Evolutionary conservation across 2,329 filamentous ascomycete genomes (phyloP), one percentile per base, ranked within the genome.

Genomic region (Septoria linicola): DNA sequence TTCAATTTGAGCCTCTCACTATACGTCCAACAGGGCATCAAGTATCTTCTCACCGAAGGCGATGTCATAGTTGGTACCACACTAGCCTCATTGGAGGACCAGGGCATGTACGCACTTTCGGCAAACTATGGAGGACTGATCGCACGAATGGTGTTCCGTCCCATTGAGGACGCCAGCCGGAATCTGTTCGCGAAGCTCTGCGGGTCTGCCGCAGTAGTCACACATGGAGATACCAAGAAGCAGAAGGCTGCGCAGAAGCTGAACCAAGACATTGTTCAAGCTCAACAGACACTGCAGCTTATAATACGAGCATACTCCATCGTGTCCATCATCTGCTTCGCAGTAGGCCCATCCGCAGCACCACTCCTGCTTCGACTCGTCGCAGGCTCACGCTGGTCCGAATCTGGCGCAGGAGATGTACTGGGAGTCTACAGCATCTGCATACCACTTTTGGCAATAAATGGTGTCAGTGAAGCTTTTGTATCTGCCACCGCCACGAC

Each of bases 1-100:
- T 73, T 93, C 21, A 79, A 79, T 13, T 80, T 97, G 3, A 87
- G 87, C 3, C 77, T 80, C n/a, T 95, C 86, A 63, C 81, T 97
- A 68, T 92, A 90, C 72, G 75, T 90, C 5, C 93, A 99, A 72
- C 91, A 88, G 30, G 72, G 89, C 16, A 82, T 97, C 63, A 99
- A 99, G 71, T 92, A 97, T 68, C 68, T 97, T 45, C 80, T 99
- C 45, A 97, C 93, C 0, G 90, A 97, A 72, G 93, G 92, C 53
- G 93, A 99, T 72, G 89, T 90, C 1, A 81, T 97, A 60, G 82
- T 97, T 42, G 85, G 99, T 57, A 85, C 88, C 13, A 73, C 84
- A 10, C 77, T 97, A 51, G 85, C 91, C 5, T 83, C 84, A 0
- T 80, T 93, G 1, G 77, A 82, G 35, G 87, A 91, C 3, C 93